phyloP scores from a whole-genome alignment of 2,329 filamentous ascomycete genomes.

The Alternaria longipes region DNA sequence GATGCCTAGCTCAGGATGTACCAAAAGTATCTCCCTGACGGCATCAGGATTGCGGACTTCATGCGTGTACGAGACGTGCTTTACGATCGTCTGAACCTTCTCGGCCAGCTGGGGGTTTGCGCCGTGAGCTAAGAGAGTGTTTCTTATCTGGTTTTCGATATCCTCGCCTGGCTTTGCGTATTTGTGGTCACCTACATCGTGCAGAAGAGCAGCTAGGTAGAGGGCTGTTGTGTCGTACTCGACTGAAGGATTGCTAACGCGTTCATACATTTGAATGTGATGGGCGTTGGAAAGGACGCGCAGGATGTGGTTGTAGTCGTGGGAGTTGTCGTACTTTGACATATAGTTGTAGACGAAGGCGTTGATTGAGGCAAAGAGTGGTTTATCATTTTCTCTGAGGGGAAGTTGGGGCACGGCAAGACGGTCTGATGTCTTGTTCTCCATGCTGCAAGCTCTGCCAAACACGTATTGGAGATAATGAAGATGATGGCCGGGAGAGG shows the following conservation, averaged over 20 bases:
- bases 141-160: constrained; percentile 63
- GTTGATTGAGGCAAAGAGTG: constrained; percentile 44
- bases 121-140: constrained; percentile 66
- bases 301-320: constrained; percentile 86
- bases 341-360: constrained; percentile 48
- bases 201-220: constrained; percentile 70
- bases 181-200: constrained; percentile 89
- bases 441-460: constrained; percentile 20
- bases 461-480: background rate
- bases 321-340: constrained; percentile 73
- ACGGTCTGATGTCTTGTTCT: background rate
- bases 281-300: constrained; percentile 80
- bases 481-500: background rate
- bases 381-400: constrained; percentile 26
- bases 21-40: constrained; percentile 68
- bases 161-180: constrained; percentile 69
- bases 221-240: constrained; percentile 65
- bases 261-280: constrained; percentile 64
- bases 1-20: constrained; percentile 78
- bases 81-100: constrained; percentile 75
- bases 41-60: constrained; percentile 72
- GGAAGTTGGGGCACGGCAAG: constrained; percentile 39
- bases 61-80: constrained; percentile 78
- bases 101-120: constrained; percentile 67
- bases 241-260: constrained; percentile 40